Evolutionary conservation across 2,329 filamentous ascomycete species (phyloP).

Genomic region (Alternaria sp.): DNA sequence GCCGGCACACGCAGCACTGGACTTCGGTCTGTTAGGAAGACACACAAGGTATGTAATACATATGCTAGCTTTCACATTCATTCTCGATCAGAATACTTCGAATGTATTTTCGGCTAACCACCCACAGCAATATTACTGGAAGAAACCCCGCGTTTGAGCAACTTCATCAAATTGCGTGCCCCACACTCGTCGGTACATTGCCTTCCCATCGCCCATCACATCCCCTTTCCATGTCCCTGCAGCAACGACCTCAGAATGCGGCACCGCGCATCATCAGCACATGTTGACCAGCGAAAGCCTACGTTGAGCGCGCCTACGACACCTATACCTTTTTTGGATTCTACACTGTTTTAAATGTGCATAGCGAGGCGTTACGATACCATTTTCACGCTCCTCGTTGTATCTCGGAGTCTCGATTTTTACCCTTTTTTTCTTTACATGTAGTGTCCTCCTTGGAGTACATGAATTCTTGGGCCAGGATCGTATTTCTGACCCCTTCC

Average conservation of each 20-base stretch:
- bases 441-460: not conserved
- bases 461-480: not conserved
- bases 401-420: constrained; percentile 19
- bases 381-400: constrained; percentile 30
- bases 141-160: constrained; percentile 61
- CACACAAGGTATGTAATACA: constrained; percentile 80
- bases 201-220: not conserved
- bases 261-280: not conserved
- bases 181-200: not conserved
- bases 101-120: constrained; percentile 19
- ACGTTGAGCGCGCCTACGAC: not conserved
- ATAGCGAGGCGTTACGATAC: constrained; percentile 54
- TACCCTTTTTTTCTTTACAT: constrained; percentile 23
- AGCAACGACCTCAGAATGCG: not conserved
- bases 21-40: constrained; percentile 87
- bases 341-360: constrained; percentile 33
- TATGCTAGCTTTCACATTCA: not conserved
- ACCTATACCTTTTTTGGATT: constrained; percentile 1
- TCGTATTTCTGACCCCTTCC: not conserved
- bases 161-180: not conserved
- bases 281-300: not conserved
- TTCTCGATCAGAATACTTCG: not conserved
- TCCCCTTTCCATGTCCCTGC: not conserved
- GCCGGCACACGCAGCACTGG: constrained; percentile 88
- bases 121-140: constrained; percentile 74